Evolutionary conservation across 2,329 filamentous ascomycete genomes (phyloP), one percentile per base, ranked within the genome.

Genomic region (Botrytis fabae): DNA sequence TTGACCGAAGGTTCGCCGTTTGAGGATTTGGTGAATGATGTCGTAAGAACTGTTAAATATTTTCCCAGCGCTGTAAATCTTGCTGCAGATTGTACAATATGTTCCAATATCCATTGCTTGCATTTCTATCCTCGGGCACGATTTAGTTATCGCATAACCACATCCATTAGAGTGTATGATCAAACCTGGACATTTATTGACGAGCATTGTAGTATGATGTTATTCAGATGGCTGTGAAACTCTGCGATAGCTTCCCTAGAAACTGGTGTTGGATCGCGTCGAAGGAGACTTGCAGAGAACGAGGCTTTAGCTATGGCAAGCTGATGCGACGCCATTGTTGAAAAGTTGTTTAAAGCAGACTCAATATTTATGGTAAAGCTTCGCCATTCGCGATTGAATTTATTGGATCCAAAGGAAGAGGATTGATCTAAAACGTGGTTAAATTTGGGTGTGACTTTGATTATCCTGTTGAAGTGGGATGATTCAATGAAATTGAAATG

Each of bases 161-260:
- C 69, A 77, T 73, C 74, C 74, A 76, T 75, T 75, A 80, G 79
- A 79, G 76, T 80, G 77, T 79, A 78, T 80, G 77, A 78, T 78
- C 80, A 94, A 93, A 96, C 93, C 93, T 96, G 93, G 86, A 96
- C 91, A 85, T 95, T 94, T 85, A 86, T 84, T 80, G 90, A 87
- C 80, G 92, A 93, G 88, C 93, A 95, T 85, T 90, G 88, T 83
- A 86, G 83, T 80, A 93, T 84, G 78, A 88, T 87, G 80, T 86
- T 84, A 81, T 90, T 87, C 79, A 96, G 86, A 74, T 90, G 85
- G 76, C 84, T 81, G 82, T 94, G 88, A 82, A 95, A 92, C 73
- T 86, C 82, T 77, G 91, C 87, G 81, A 95, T 91, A 74, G 91
- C 88, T 78, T 90, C 88, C 80, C 91, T 90, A 66, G 89, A 83